These are phyloP conservation scores for Sugiyamaella mastotermitis DNA, from an alignment of 805 yeast species.

Conservation along the genomic window DNA sequence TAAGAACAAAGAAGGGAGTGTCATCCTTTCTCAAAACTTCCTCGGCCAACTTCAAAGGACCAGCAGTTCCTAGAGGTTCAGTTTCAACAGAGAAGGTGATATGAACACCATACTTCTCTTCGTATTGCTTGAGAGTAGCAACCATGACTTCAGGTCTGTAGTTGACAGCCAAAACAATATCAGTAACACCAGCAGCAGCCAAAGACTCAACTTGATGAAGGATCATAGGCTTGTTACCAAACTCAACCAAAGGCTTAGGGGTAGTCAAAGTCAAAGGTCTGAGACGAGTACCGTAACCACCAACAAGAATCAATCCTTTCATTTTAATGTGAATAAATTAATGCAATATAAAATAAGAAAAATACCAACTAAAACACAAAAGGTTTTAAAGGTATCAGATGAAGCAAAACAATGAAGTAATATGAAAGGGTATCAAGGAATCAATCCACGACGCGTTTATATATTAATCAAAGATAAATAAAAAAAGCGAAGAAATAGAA, in stretches of 20 bases:
- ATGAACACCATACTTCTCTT: constrained; percentile 85
- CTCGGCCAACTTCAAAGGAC: constrained; percentile 97
- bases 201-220: constrained; percentile 97
- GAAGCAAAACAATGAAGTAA: neutral
- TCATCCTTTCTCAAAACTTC: constrained; percentile 87
- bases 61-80: constrained; percentile 99
- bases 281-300: constrained; percentile 99
- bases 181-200: constrained; percentile 98
- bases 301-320: constrained; percentile 97
- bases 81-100: constrained; percentile 98
- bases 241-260: constrained; percentile 96
- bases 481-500: no score
- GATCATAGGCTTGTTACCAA: constrained; percentile 99
- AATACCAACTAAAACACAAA: neutral
- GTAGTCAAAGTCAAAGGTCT: constrained; percentile 94
- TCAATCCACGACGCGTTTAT: no score
- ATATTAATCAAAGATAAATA: no score
- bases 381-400: neutral
- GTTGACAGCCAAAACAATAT: constrained; percentile 96
- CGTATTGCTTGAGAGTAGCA: constrained; percentile 87
- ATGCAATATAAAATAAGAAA: neutral
- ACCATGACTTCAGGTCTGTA: constrained; percentile 99
- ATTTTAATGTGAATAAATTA: constrained; percentile 31
- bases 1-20: constrained; percentile 93
- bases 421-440: neutral